These are phyloP conservation scores for Pichia kudriavzevii DNA, from an alignment of 1,139 yeast genomes.

Conservation along the genomic window DNA sequence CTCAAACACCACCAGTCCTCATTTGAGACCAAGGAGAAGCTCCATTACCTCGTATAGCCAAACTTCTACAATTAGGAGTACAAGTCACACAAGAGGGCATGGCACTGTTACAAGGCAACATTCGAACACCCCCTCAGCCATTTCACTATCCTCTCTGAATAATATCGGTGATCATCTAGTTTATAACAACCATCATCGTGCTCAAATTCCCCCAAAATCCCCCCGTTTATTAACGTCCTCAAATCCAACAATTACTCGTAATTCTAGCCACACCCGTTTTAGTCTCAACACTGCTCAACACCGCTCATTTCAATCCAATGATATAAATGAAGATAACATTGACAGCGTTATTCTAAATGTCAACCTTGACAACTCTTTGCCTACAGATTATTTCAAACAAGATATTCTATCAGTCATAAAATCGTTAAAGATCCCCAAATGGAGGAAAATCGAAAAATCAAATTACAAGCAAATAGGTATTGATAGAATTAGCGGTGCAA, in stretches of 20 bases:
- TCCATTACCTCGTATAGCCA: not conserved
- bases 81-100: not conserved
- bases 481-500: constrained; percentile 77
- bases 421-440: constrained; percentile 61
- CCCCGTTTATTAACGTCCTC: too few relatives aligned
- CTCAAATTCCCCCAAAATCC: not conserved
- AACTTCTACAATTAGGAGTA: not conserved
- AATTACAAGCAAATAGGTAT: constrained; percentile 39
- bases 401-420: constrained; percentile 66
- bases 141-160: too few relatives aligned
- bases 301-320: too few relatives aligned
- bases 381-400: constrained; percentile 74
- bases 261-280: too few relatives aligned
- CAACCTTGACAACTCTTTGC: constrained; percentile 62
- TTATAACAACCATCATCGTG: too few relatives aligned
- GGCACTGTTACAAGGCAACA: too few relatives aligned
- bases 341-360: constrained; percentile 29
- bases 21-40: not conserved
- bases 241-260: too few relatives aligned
- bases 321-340: constrained; percentile 1
- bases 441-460: constrained; percentile 39
- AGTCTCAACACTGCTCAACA: too few relatives aligned
- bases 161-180: too few relatives aligned
- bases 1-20: constrained; percentile 1
- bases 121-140: too few relatives aligned